Evolutionary conservation across 345 rosid species (phyloP).

Genomic region (Mangifera indica): DNA sequence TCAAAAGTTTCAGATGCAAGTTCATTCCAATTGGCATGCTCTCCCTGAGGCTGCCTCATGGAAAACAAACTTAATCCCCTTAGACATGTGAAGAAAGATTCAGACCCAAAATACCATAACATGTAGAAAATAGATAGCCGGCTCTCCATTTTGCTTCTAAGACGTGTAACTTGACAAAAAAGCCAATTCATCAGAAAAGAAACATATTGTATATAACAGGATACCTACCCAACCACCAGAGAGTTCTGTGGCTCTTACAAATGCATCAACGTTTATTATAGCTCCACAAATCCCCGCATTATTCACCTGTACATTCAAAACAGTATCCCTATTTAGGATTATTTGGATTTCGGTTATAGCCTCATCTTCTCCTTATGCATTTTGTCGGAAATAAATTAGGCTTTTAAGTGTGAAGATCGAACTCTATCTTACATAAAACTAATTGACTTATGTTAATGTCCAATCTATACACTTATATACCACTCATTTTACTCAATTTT

Average conservation of each 20-base stretch:
- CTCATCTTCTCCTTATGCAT: too few relatives aligned
- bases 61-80: neutral
- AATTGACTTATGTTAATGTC: too few relatives aligned
- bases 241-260: constrained; percentile 11
- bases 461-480: too few relatives aligned
- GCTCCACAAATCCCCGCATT: constrained; percentile 31
- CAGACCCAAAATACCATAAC: neutral
- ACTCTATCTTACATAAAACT: too few relatives aligned
- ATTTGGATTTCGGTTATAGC: neutral
- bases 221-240: constrained; percentile 25
- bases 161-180: neutral
- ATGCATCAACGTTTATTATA: constrained; percentile 17
- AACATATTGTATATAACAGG: neutral
- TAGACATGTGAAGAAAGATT: neutral
- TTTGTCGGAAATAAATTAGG: too few relatives aligned
- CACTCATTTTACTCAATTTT: too few relatives aligned
- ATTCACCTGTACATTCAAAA: constrained; percentile 28
- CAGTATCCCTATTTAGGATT: neutral
- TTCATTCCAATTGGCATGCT: constrained; percentile 9
- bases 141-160: too few relatives aligned
- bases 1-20: constrained; percentile 21
- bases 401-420: too few relatives aligned
- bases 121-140: too few relatives aligned
- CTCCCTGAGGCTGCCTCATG: constrained; percentile 17
- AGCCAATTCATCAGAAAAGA: neutral